A percentile compares a stretch with the other conserved stretches of the same genome.
phyloP scores from a whole-genome alignment of 768 basidiomycete genomes.

The Mycena haematopus region DNA sequence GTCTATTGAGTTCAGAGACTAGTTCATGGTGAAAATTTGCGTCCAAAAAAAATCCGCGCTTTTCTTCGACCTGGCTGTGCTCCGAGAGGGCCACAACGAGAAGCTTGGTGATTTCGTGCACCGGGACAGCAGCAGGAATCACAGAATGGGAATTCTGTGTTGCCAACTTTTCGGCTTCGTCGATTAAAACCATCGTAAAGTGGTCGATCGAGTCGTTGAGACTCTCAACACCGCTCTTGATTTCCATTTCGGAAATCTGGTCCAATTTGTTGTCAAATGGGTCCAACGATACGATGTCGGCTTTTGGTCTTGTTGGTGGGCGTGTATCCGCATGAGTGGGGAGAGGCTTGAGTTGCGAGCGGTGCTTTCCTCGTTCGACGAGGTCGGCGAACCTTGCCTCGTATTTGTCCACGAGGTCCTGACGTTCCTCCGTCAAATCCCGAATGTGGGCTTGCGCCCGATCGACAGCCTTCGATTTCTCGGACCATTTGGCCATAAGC shows the following conservation, averaged over 20 bases:
- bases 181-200: constrained; percentile 20
- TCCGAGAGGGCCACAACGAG: background rate
- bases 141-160: background rate
- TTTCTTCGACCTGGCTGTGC: constrained; percentile 18
- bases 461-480: background rate
- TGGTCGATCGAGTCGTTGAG: constrained; percentile 28
- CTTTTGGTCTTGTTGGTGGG: background rate
- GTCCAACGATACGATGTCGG: constrained; percentile 12
- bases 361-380: constrained; percentile 2
- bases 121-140: background rate
- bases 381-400: background rate
- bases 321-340: background rate
- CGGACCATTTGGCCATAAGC: background rate
- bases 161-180: constrained; percentile 13
- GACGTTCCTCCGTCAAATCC: background rate
- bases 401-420: background rate
- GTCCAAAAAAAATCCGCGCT: constrained; percentile 31
- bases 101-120: background rate
- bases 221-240: constrained; percentile 23
- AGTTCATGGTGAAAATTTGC: constrained; percentile 23
- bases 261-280: constrained; percentile 26
- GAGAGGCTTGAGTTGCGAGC: constrained; percentile 8
- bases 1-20: constrained; percentile 7
- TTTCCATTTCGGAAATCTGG: constrained; percentile 25
- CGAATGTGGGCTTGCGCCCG: background rate